Base-by-base conservation (phyloP, 768 basidiomycete species). In the Panus rudis region DNA sequence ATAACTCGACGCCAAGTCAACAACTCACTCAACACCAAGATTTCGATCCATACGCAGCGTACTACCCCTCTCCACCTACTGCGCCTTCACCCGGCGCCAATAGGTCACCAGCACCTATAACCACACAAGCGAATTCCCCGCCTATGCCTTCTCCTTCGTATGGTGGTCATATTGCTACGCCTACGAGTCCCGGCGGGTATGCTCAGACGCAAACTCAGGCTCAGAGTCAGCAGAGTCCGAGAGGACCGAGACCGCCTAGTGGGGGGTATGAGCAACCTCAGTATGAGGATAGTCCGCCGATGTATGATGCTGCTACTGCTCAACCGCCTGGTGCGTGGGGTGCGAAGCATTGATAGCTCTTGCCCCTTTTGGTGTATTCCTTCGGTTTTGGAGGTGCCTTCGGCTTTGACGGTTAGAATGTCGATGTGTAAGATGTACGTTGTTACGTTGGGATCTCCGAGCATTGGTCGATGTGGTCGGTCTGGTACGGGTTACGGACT, bases 251-350 rank as follows among this genome's bases (percentile, higher is more conserved):
- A 10, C 34, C 44, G 6, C 51, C 54, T 17, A 20, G n/a, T 3
- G 37, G 23, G 16, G 39, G 35, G 20, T 45, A 47, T 12, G 50
- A 47, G 33, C 35, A 46, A 24, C 50, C 59, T 17, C 51, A 63
- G 20, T 69, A 69, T 37, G 62, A 73, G 13, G 84, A 86, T 14
- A 69, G 63, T 26, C 85, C 85, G 12, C 84, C 85, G 22, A 67
- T 63, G 40, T 88, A 88, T 55, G 84, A 87, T 21, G 65, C 67
- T 13, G 76, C 74, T 16, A 56, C 65, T 20, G 63, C 75, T 17
- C 66, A 67, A 43, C 52, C 69, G 22, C 63, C 71, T 34, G 78
- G 75, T 17, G 68, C 69, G 41, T 81, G 79, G 80, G 73, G 72
- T 38, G 70, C 69, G 52, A 70, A 56, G 52, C 56, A 39, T 12